A percentile compares a stretch with the other conserved stretches of the same genome.
Evolutionary conservation across 2,329 filamentous ascomycete genomes (phyloP).

Genomic region (Cercospora brassicicola): DNA sequence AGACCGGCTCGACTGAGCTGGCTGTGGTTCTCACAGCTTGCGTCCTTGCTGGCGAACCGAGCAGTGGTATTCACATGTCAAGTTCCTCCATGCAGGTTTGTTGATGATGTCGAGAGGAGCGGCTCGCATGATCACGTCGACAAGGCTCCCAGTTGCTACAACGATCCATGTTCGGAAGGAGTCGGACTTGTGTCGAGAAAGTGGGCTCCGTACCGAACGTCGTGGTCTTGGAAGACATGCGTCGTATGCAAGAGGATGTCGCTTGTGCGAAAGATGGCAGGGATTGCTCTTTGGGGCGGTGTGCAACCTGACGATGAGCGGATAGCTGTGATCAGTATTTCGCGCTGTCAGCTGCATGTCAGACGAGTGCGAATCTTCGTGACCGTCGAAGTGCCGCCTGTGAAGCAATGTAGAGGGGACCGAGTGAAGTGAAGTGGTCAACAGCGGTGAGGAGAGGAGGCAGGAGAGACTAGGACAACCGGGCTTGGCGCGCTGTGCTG

Average conservation of each 20-base stretch:
- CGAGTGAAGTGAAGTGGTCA: neutral
- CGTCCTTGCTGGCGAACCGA: neutral
- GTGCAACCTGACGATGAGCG: neutral
- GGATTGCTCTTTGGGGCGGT: neutral
- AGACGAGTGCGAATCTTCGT: neutral
- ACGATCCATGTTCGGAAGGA: neutral
- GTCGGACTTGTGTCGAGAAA: neutral
- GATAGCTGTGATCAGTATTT: neutral
- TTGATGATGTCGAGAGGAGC: neutral
- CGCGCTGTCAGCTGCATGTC: neutral
- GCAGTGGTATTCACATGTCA: neutral
- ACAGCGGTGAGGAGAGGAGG: neutral
- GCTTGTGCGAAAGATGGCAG: neutral
- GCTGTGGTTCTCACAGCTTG: neutral
- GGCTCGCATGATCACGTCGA: neutral
- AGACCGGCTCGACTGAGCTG: neutral
- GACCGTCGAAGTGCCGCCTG: neutral
- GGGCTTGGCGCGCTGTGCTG: neutral
- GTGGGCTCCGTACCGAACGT: neutral
- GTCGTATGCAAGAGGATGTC: neutral
- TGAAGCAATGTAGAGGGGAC: neutral
- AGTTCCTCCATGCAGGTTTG: neutral
- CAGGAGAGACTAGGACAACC: neutral
- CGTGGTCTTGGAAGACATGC: neutral
- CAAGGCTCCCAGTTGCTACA: neutral